phyloP scores from a whole-genome alignment of 148 eudicot genomes.

The Pouteria glomerata region DNA sequence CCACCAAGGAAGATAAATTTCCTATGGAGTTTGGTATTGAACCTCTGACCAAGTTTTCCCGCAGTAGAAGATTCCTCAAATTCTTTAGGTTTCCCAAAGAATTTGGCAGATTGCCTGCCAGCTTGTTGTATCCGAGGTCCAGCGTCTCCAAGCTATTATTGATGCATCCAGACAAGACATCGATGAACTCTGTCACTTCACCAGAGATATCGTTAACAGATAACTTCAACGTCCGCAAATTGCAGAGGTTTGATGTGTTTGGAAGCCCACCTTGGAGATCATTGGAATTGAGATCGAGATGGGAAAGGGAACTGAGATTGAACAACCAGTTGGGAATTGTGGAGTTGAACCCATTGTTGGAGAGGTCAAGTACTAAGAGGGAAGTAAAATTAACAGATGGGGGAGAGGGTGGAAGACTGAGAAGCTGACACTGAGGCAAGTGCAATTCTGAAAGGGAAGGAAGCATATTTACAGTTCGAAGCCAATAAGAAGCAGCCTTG shows the following conservation, averaged over 20 bases:
- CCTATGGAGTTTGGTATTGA: constrained; percentile 15
- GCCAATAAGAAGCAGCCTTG: constrained; percentile 11
- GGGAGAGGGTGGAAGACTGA: constrained; percentile 6
- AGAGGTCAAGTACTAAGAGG: constrained; percentile 16
- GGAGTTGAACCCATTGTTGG: constrained; percentile 21
- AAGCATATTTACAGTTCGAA: constrained; percentile 10
- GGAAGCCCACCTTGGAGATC: neutral
- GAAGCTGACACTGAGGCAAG: constrained; percentile 12
- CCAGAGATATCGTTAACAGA: neutral
- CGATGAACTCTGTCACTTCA: constrained; percentile 7
- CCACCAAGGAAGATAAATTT: constrained; percentile 10
- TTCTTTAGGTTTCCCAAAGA: constrained; percentile 8
- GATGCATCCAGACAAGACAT: constrained; percentile 5
- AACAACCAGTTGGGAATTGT: constrained; percentile 22
- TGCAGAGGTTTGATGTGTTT: constrained; percentile 14
- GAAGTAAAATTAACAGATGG: constrained; percentile 17
- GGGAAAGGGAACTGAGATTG: constrained; percentile 10
- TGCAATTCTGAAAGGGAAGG: constrained; percentile 17
- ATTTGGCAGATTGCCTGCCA: constrained; percentile 12
- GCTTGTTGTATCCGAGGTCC: constrained; percentile 10
- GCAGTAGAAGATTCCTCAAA: constrained; percentile 4
- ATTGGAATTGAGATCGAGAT: constrained; percentile 8
- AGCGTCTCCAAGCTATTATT: constrained; percentile 12
- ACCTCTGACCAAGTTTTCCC: constrained; percentile 14
- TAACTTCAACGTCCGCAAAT: too few relatives aligned